Conservation (phyloP, 306 rosid species). For the Citrullus colocynthis region DNA sequence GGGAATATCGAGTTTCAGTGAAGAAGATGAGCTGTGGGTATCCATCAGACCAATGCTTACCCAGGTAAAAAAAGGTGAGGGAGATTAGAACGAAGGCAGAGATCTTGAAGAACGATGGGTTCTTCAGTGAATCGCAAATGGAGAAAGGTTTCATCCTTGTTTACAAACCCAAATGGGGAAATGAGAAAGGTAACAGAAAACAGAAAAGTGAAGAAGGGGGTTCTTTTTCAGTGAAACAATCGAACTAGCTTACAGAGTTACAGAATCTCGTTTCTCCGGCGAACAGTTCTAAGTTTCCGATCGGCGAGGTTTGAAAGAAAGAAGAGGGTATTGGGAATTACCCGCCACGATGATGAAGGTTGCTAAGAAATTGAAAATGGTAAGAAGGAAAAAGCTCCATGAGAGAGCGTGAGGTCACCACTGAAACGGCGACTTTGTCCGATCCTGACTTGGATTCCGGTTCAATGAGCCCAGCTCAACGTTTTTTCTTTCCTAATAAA, state of each 20-base stretch:
- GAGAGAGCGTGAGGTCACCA: background rate
- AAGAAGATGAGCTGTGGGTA: slow-evolving; percentile 67
- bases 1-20: slow-evolving; percentile 17
- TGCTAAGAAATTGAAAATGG: background rate
- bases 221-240: background rate
- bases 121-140: slow-evolving; percentile 25
- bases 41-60: slow-evolving; percentile 63
- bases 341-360: background rate
- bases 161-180: background rate
- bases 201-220: background rate
- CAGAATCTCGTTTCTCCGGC: background rate
- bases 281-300: background rate
- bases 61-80: slow-evolving; percentile 56
- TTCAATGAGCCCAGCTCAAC: background rate
- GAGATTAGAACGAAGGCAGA: slow-evolving; percentile 30
- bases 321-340: background rate
- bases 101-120: slow-evolving; percentile 28
- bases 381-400: background rate
- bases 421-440: background rate
- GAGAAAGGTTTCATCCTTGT: background rate
- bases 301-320: background rate
- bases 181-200: background rate
- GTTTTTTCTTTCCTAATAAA: background rate
- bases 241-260: background rate
- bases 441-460: background rate